These are phyloP conservation scores for Diddensiella transvaalensis DNA, from an alignment of 805 yeast genomes.

Conservation along the genomic window DNA sequence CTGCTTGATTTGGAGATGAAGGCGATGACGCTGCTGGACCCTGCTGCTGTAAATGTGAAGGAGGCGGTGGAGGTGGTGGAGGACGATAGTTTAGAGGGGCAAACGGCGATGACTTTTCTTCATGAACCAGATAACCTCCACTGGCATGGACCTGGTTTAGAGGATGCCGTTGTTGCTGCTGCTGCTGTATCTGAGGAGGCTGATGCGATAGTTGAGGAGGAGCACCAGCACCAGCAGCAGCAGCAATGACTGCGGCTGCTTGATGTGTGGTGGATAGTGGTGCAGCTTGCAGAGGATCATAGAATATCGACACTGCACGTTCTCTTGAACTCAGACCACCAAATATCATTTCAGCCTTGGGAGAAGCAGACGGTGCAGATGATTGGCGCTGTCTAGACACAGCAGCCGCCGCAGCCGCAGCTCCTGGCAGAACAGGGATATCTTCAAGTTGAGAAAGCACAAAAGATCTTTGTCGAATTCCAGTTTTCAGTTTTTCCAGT, in stretches of 20 bases:
- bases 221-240: conserved; percentile 3
- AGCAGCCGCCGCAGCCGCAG: conserved; percentile 5
- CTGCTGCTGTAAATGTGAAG: not conserved
- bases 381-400: conserved; percentile 1
- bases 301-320: conserved; percentile 22
- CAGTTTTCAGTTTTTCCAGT: conserved; percentile 7
- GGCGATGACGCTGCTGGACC: not conserved
- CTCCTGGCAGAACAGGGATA: conserved; percentile 7
- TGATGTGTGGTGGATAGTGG: conserved; percentile 7
- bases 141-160: not conserved
- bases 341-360: conserved; percentile 7
- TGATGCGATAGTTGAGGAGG: not conserved
- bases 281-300: conserved; percentile 21
- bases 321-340: conserved; percentile 13
- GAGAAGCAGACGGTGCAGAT: conserved; percentile 1
- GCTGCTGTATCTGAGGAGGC: not conserved
- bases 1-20: not conserved
- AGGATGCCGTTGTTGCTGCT: conserved; percentile 4
- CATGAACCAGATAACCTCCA: not conserved
- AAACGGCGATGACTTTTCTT: not conserved
- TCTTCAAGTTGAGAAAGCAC: conserved; percentile 13
- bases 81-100: not conserved
- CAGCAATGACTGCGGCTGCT: conserved; percentile 1
- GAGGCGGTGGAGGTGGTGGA: not conserved
- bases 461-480: conserved; percentile 2